phyloP scores from a whole-genome alignment of 2,329 filamentous ascomycete species.

The Fusarium poae region DNA sequence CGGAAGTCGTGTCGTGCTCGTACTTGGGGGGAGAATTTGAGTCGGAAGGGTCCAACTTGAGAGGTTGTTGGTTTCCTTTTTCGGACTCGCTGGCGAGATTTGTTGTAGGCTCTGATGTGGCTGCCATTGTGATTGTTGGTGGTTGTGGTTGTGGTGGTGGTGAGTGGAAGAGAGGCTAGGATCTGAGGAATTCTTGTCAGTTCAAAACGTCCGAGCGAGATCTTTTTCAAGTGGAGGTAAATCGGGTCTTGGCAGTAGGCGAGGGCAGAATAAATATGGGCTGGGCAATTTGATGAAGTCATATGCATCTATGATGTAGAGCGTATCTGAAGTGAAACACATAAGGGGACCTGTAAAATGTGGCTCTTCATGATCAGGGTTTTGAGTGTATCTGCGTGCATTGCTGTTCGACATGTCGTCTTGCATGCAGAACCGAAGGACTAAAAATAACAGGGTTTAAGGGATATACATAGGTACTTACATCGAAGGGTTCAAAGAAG shows the following conservation, averaged over 20 bases:
- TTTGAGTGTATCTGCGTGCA: not conserved
- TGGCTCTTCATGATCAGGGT: not conserved
- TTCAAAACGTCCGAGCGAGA: not conserved
- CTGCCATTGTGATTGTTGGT: not conserved
- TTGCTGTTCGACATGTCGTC: not conserved
- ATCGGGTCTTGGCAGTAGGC: not conserved
- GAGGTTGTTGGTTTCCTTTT: constrained; percentile 1
- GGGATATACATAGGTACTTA: not conserved
- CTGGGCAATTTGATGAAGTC: constrained; percentile 3
- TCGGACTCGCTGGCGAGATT: constrained; percentile 7
- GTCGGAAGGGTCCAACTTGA: not conserved
- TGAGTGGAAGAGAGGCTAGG: not conserved
- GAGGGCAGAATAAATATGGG: not conserved
- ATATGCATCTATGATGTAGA: not conserved
- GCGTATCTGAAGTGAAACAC: not conserved
- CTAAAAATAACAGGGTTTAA: constrained; percentile 1
- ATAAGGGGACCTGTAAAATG: not conserved
- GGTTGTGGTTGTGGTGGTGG: not conserved
- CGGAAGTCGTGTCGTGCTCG: constrained; percentile 14
- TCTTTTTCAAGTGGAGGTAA: not conserved
- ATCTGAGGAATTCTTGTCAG: constrained; percentile 2
- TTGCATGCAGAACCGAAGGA: constrained; percentile 2
- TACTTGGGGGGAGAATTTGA: constrained; percentile 4
- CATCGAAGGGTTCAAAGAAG: not conserved
- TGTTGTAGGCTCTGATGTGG: not conserved